Conservation (phyloP, 1,139 yeast genomes). For the Hyphopichia wangnamkhiaoensis region DNA sequence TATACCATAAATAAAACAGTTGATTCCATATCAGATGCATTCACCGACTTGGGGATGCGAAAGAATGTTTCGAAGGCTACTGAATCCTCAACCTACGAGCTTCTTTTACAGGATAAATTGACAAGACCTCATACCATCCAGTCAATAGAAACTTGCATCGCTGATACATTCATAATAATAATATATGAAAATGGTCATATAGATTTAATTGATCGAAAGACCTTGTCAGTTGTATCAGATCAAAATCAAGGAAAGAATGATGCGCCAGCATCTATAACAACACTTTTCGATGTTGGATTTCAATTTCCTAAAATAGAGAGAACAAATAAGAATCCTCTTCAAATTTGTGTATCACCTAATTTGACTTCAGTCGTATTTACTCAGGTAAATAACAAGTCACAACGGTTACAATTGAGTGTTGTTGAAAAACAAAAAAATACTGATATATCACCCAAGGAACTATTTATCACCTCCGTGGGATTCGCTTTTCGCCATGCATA, state of each 20-base stretch:
- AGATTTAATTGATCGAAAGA: conserved; percentile 41
- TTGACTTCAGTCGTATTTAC: conserved; percentile 49
- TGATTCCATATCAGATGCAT: conserved; percentile 30
- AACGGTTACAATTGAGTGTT: conserved; percentile 28
- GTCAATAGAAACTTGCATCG: conserved; percentile 20
- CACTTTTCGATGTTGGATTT: conserved; percentile 62
- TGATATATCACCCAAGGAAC: conserved; percentile 27
- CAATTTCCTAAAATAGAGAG: conserved; percentile 33
- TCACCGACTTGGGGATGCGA: conserved; percentile 32
- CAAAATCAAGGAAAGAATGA: conserved; percentile 3
- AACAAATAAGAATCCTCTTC: conserved; percentile 27
- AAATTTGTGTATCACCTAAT: conserved; percentile 58
- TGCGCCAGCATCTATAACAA: conserved; percentile 34
- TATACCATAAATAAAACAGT: conserved; percentile 34
- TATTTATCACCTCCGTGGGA: conserved; percentile 53
- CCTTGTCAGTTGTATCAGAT: conserved; percentile 24
- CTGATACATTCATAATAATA: conserved; percentile 26
- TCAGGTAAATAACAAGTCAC: conserved; percentile 18
- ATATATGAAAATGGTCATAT: conserved; percentile 43
- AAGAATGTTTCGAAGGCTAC: conserved; percentile 18
- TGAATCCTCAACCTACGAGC: conserved; percentile 10
- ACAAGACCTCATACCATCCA: conserved; percentile 21
- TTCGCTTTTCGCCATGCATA: conserved; percentile 66
- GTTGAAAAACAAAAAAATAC: conserved; percentile 23
- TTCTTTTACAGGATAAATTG: conserved; percentile 26